These are phyloP conservation scores for Tausonia pullulans DNA, from an alignment of 1,284 basidiomycete genomes.

Conservation along the genomic window DNA sequence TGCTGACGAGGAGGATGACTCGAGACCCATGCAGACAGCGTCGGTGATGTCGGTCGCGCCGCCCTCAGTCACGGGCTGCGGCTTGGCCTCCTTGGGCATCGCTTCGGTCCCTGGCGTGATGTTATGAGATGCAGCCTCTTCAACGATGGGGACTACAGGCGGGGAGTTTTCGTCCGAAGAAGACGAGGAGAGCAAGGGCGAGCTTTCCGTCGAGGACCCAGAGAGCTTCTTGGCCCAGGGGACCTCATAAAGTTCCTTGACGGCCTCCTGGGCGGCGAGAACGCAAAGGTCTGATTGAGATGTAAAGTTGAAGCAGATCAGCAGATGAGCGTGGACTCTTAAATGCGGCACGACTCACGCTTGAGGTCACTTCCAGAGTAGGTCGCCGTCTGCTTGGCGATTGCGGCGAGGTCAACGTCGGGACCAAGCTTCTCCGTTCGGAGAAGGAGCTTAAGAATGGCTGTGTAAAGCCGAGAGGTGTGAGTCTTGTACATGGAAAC, in stretches of 20 bases:
- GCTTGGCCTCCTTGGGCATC: too few species aligned
- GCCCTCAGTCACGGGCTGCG: too few species aligned
- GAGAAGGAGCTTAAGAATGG: slow-evolving; percentile 71
- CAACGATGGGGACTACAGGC: too few species aligned
- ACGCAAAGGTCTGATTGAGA: slow-evolving; percentile 63
- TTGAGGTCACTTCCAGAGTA: slow-evolving; percentile 92
- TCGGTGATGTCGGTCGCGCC: too few species aligned
- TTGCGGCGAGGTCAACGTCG: slow-evolving; percentile 51
- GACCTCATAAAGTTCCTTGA: slow-evolving; percentile 67
- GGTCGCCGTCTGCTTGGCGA: slow-evolving; percentile 65
- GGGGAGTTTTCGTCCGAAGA: neutral
- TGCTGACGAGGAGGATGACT: too few species aligned
- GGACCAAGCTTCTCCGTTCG: slow-evolving; percentile 58
- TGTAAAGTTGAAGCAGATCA: slow-evolving; percentile 17
- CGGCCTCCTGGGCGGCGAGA: slow-evolving; percentile 71
- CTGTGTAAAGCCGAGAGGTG: slow-evolving; percentile 34
- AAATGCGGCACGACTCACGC: slow-evolving; percentile 45
- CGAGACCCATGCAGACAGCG: too few species aligned
- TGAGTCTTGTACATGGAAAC: neutral
- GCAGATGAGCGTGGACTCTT: neutral
- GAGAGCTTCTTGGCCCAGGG: slow-evolving; percentile 47
- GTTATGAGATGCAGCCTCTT: too few species aligned
- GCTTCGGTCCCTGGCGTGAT: too few species aligned
- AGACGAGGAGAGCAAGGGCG: neutral
- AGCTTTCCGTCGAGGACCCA: slow-evolving; percentile 7